These are phyloP conservation scores for Pichia manshurica DNA, from an alignment of 805 yeast genomes.

Conservation along the genomic window DNA sequence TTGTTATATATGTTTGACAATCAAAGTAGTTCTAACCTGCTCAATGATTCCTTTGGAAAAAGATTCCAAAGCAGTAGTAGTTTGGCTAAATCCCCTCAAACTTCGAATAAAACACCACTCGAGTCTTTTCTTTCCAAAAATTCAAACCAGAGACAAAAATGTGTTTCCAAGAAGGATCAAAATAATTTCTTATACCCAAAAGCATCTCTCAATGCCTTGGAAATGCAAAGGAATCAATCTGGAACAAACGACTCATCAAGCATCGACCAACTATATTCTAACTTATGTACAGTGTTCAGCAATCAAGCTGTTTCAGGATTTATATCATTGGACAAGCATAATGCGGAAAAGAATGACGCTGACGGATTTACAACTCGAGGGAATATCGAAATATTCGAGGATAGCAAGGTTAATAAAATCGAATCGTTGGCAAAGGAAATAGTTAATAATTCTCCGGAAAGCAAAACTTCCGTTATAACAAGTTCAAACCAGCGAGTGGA, in stretches of 20 bases:
- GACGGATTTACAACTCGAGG: conserved; percentile 52
- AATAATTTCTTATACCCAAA: conserved; percentile 29
- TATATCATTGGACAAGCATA: conserved; percentile 17
- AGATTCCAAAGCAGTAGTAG: neutral
- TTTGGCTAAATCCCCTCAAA: no score
- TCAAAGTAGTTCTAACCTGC: conserved; percentile 21
- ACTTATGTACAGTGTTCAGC: conserved; percentile 17
- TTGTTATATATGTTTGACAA: conserved; percentile 32
- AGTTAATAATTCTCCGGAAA: conserved; percentile 28
- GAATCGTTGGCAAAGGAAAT: conserved; percentile 59
- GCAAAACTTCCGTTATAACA: neutral
- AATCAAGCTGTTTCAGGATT: conserved; percentile 32
- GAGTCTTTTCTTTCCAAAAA: conserved; percentile 2
- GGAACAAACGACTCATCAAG: conserved; percentile 5
- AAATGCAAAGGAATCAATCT: conserved; percentile 2
- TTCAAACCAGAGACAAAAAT: conserved; percentile 10
- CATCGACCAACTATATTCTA: conserved; percentile 24
- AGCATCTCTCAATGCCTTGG: conserved; percentile 30
- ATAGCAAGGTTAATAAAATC: conserved; percentile 39
- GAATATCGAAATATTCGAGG: conserved; percentile 42
- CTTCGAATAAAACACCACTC: neutral
- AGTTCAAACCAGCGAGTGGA: neutral
- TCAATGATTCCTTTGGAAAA: conserved; percentile 5
- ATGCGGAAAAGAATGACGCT: conserved; percentile 13
- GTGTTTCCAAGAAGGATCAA: conserved; percentile 12